Evolutionary conservation across 495 filamentous ascomycete species (phyloP).

Genomic region (Talaromyces stipitatus): DNA sequence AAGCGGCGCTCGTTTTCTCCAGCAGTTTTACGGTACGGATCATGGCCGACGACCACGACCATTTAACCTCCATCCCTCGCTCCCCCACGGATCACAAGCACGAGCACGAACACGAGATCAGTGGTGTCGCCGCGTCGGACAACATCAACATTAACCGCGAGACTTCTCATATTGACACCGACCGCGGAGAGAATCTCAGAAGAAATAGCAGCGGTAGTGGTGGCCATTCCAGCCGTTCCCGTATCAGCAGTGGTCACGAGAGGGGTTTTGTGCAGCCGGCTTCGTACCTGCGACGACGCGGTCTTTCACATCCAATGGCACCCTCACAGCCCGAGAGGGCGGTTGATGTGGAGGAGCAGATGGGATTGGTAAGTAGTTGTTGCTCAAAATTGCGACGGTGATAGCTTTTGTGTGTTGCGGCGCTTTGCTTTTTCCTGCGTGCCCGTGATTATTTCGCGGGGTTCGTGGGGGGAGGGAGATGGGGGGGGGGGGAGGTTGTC

Average conservation of each 20-base stretch:
- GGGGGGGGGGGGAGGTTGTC: not conserved
- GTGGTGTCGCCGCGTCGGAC: constrained; percentile 1
- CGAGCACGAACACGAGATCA: constrained; percentile 2
- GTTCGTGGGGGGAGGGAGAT: not conserved
- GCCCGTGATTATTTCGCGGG: not conserved
- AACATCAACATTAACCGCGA: not conserved
- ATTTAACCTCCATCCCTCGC: not conserved
- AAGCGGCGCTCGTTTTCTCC: not conserved
- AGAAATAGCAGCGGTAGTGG: not conserved
- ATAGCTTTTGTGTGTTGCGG: constrained; percentile 10
- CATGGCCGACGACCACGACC: constrained; percentile 3
- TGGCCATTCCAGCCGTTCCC: not conserved
- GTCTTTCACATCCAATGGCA: constrained; percentile 43
- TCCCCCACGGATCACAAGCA: not conserved
- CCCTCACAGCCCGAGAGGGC: constrained; percentile 57
- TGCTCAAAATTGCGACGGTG: not conserved
- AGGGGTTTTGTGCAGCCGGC: constrained; percentile 67
- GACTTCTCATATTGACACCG: not conserved
- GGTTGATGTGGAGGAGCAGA: constrained; percentile 84
- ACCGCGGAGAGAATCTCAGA: not conserved
- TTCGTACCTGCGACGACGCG: constrained; percentile 70
- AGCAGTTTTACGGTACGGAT: not conserved
- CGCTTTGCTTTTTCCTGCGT: not conserved
- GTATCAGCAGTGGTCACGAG: constrained; percentile 34
- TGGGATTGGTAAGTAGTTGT: constrained; percentile 69